Evolutionary conservation across 768 basidiomycete genomes (phyloP), one percentile per base, ranked within the genome.

Genomic region (Hortiboletus campestris): DNA sequence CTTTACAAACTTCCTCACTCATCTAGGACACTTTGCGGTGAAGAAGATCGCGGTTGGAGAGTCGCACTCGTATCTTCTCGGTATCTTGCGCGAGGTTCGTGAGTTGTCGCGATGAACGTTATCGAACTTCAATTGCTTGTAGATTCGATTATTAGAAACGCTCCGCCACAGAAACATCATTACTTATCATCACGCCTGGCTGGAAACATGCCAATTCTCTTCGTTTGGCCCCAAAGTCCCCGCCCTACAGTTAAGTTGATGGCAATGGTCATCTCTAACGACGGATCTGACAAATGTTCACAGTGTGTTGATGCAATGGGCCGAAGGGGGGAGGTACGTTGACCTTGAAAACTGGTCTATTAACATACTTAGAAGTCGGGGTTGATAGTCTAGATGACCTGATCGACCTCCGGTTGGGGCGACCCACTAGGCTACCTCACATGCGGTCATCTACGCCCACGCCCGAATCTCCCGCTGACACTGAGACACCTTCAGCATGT

Each of bases 21-120:
- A 13, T 45, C 22, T 60, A 83, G 90, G 90, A 29, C 87, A 86
- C 61, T 97, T 95, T 69, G 95, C 95, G 0, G 90, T 97, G 45
- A 98, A 98, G 76, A 98, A 97, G 70, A 93, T 98, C 20, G 94
- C 96, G 0, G 90, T 98, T 0, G 94, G 94, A 46, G 84, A 91
- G 65, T 95, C 92, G 0, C 89, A 93, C 61, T 79, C 85, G 2
- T 95, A 95, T 74, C 77, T 96, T 7, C 73, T 94, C 39, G 86
- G 85, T 46, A 94, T 91, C 51, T 75, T 95, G 38, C 83, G 84
- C 42, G 94, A 95, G 76, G 85, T 81, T 43, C 45, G 75, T 40
- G 41, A n/a, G 43, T 35, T 46, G 17, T 55, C 20, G 1, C 12
- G 2, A 25, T 13, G 4, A 16, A 31, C 12, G 17, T 34, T 6